Conservation (phyloP, 768 basidiomycete genomes). For the Suillus weaverae region DNA sequence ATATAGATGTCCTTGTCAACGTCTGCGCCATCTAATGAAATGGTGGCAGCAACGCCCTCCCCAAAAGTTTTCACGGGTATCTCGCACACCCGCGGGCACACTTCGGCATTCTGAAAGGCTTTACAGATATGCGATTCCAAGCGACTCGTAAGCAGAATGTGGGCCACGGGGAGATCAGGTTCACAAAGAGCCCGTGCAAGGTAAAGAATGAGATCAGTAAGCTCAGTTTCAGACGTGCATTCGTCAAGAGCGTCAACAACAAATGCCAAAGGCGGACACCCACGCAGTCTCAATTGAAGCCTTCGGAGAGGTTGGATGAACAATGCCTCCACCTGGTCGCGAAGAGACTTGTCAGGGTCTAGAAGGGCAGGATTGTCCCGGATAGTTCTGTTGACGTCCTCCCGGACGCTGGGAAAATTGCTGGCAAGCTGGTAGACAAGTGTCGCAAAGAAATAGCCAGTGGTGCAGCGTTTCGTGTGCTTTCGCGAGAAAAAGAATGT, state of each 20-base stretch:
- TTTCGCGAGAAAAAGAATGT: neutral
- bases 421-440: neutral
- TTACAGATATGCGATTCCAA: neutral
- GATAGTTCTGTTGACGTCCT: neutral
- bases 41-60: neutral
- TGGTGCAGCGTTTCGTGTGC: neutral
- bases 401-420: neutral
- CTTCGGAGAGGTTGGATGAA: conserved; percentile 1
- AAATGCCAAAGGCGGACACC: neutral
- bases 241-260: neutral
- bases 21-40: neutral
- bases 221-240: neutral
- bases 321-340: neutral
- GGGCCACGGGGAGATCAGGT: neutral
- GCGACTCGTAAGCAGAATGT: neutral
- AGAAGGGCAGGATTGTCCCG: neutral
- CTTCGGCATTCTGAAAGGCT: neutral
- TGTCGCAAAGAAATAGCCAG: neutral
- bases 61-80: neutral
- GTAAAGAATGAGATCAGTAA: neutral
- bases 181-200: neutral
- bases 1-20: neutral
- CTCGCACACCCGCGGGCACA: neutral
- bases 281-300: neutral
- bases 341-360: neutral